These are phyloP conservation scores for Pyrenochaeta sp. DNA, from an alignment of 2,329 filamentous ascomycete genomes.

Conservation along the genomic window DNA sequence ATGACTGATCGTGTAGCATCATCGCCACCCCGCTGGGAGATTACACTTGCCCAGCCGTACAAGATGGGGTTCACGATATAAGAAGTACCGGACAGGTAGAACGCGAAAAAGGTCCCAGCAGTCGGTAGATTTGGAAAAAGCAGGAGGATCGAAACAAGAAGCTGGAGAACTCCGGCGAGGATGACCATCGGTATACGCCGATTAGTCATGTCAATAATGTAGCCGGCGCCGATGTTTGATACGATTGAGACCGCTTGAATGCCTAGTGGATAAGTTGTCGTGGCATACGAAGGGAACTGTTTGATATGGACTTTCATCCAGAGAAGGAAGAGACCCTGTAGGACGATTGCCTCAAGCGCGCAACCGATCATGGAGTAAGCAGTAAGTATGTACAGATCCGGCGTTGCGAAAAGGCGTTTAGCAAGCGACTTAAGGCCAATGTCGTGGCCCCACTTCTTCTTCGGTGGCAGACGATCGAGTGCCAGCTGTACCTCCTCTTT, in stretches of 20 bases:
- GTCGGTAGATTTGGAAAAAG: conserved; percentile 44
- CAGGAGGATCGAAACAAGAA: conserved; percentile 44
- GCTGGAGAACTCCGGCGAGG: conserved; percentile 43
- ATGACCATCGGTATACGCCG: conserved; percentile 48
- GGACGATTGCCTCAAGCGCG: conserved; percentile 47
- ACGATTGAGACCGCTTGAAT: conserved; percentile 66
- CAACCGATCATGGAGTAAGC: conserved; percentile 49
- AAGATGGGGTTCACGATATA: conserved; percentile 54
- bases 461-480: conserved; percentile 34
- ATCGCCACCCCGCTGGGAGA: conserved; percentile 50
- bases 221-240: conserved; percentile 53
- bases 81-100: conserved; percentile 50
- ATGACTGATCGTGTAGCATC: conserved; percentile 54
- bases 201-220: conserved; percentile 51
- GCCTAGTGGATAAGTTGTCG: conserved; percentile 67
- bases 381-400: conserved; percentile 51
- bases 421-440: conserved; percentile 32
- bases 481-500: conserved; percentile 37
- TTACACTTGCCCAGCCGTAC: conserved; percentile 53
- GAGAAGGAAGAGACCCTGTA: conserved; percentile 36
- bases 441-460: conserved; percentile 34
- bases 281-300: conserved; percentile 53
- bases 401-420: conserved; percentile 32
- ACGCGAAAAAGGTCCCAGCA: conserved; percentile 48
- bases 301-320: conserved; percentile 34